Base-by-base conservation (phyloP, 2,329 filamentous ascomycete genomes). In the Paecilomyces sp. region DNA sequence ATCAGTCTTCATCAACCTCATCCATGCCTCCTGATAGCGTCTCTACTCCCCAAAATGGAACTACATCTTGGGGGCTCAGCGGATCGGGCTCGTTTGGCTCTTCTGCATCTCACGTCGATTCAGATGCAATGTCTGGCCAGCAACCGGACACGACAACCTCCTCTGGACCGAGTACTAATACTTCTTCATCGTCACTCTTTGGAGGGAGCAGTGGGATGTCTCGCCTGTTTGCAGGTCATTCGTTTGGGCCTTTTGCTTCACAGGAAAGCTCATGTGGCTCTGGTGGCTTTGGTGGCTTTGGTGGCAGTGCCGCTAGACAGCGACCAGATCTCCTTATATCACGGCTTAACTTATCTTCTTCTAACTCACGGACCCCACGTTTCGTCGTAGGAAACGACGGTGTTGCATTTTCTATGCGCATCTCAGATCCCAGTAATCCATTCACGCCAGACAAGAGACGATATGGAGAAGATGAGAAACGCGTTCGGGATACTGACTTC, bases 381-480 rank as follows among this genome's bases (percentile, higher is more conserved):
- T 41, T 41, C 7, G 36, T 41, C 6, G 36, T 41, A n/a, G 36
- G 36, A 41, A 41, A 13, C n/a, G 36, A 41, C 4, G 36, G 36
- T 6, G 36, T 41, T 13, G 36, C 36, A 5, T 41, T 41, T 41
- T 41, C 13, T n/a, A 41, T 41, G 36, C 36, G 13, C 36, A 6
- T 41, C 36, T n/a, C 36, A 28, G 25, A 41, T 4, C 13, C 36
- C 13, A 15, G 15, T n/a, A 22, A 4, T 15, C 36, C 13, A 28
- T 28, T 28, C 36, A 41, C 5, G n/a, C 3, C 36, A n/a, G 13
- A 41, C n/a, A n/a, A 7, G 36, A 57, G 56, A 52, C 56, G 56
- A 28, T 57, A 57, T 52, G 56, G 56, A 3, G 56, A 57, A 15
- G 34, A 12, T n/a, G 55, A 56, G 34, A 56, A 22, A 22, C 30